phyloP scores from a whole-genome alignment of 441 rosid species.

The Syzygium malaccense region DNA sequence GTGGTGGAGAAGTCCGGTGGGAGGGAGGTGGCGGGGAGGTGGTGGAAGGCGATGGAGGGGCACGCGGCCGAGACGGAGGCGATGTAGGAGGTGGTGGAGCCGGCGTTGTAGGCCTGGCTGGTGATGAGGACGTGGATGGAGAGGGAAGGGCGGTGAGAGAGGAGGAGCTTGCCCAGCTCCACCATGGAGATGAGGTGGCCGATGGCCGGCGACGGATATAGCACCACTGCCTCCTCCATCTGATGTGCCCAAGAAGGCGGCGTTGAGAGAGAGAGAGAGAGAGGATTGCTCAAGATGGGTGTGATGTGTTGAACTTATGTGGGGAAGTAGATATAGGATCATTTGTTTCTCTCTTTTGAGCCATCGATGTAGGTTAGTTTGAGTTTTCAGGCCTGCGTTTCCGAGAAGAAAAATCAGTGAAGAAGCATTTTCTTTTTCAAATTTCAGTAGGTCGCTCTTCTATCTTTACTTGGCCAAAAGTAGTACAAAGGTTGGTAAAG shows the following conservation, averaged over 20 bases:
- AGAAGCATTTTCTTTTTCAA: too few species aligned
- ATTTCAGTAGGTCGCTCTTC: too few species aligned
- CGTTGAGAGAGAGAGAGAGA: background rate
- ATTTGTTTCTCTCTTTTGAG: background rate
- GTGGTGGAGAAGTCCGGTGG: conserved; percentile 4
- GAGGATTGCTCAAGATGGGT: background rate
- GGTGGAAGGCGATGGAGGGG: conserved; percentile 6
- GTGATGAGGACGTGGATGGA: conserved; percentile 4
- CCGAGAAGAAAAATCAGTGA: background rate
- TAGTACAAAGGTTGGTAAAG: background rate
- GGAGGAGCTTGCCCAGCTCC: conserved; percentile 41
- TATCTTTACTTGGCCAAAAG: background rate
- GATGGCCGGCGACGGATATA: conserved; percentile 42
- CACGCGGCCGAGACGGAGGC: conserved; percentile 8
- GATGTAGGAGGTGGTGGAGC: background rate
- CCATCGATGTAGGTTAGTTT: background rate
- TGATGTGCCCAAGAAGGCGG: background rate
- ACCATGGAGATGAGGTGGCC: conserved; percentile 44
- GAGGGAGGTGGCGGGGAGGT: conserved; percentile 3
- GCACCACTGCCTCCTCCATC: conserved; percentile 23
- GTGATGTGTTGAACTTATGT: background rate
- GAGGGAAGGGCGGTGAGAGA: conserved; percentile 4
- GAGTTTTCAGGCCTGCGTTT: background rate
- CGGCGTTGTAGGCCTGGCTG: background rate
- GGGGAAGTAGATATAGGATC: background rate